A percentile compares a stretch with the other conserved stretches of the same genome.
Conservation (phyloP, 1,139 yeast genomes). For the Cylindricascospora bacillispora region DNA sequence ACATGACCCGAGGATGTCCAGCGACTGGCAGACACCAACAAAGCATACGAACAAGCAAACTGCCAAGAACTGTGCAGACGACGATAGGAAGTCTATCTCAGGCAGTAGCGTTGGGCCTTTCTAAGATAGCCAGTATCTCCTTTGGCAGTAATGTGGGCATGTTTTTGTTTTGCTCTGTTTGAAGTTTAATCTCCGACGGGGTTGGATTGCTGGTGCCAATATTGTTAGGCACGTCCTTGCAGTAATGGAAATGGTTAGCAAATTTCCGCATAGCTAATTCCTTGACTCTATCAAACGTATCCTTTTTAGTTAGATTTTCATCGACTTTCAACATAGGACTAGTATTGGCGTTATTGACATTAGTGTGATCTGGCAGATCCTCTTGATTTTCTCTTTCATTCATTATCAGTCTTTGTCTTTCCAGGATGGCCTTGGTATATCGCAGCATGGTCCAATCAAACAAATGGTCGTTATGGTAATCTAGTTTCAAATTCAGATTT, state of each 20-base stretch:
- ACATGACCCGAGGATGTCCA: too few species aligned
- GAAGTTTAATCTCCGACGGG: not conserved
- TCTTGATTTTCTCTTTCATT: conserved; percentile 8
- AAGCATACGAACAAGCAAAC: too few species aligned
- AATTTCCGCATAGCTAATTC: conserved; percentile 24
- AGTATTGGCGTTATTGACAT: conserved; percentile 10
- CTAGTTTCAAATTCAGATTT: conserved; percentile 80
- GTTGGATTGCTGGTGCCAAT: too few species aligned
- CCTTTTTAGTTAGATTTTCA: conserved; percentile 13
- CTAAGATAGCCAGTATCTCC: too few species aligned
- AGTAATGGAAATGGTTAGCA: conserved; percentile 25
- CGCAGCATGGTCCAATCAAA: conserved; percentile 96
- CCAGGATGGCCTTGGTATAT: conserved; percentile 47
- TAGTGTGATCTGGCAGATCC: too few species aligned
- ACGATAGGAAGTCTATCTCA: too few species aligned
- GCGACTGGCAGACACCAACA: too few species aligned
- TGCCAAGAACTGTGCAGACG: too few species aligned
- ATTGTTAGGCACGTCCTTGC: not conserved
- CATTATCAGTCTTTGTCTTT: conserved; percentile 11
- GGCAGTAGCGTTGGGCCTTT: too few species aligned
- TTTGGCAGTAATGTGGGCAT: too few species aligned
- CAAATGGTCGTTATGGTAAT: conserved; percentile 85
- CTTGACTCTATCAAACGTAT: conserved; percentile 21
- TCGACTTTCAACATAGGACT: conserved; percentile 5
- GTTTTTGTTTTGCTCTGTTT: not conserved